Evolutionary conservation across 2,329 filamentous ascomycete genomes (phyloP).

Genomic region (Phaeosphaeria sp.): DNA sequence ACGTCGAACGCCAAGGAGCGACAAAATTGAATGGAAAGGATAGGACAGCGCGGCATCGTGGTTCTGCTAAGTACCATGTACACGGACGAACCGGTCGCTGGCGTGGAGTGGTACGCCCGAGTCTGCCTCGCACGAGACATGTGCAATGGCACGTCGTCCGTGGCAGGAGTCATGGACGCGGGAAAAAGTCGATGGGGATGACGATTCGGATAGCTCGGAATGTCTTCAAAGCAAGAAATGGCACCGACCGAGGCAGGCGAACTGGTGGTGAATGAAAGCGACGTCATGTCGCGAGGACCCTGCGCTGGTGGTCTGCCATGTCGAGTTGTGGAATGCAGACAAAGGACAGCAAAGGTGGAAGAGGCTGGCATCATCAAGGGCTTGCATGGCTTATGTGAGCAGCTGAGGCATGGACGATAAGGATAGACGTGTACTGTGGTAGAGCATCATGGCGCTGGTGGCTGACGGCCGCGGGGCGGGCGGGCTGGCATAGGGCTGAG

Average conservation of each 20-base stretch:
- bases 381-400: conserved; percentile 6
- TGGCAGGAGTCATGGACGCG: background rate
- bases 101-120: background rate
- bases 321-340: background rate
- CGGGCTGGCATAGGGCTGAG: conserved; percentile 20
- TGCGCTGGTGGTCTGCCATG: background rate
- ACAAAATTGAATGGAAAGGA: background rate
- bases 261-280: background rate
- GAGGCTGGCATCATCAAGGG: background rate
- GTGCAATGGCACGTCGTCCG: background rate
- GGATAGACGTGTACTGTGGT: background rate
- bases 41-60: background rate
- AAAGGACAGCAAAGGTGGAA: background rate
- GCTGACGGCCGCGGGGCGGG: conserved; percentile 3
- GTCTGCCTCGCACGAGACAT: background rate
- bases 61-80: no score
- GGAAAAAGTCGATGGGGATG: background rate
- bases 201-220: conserved; percentile 14
- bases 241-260: background rate
- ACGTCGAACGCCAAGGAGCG: background rate
- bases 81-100: background rate
- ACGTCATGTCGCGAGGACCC: background rate
- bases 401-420: conserved; percentile 8
- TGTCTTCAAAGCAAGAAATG: conserved; percentile 1
- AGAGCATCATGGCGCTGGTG: background rate